phyloP scores from a whole-genome alignment of 1,139 yeast species.

The Geotrichum cucujoidarum region DNA sequence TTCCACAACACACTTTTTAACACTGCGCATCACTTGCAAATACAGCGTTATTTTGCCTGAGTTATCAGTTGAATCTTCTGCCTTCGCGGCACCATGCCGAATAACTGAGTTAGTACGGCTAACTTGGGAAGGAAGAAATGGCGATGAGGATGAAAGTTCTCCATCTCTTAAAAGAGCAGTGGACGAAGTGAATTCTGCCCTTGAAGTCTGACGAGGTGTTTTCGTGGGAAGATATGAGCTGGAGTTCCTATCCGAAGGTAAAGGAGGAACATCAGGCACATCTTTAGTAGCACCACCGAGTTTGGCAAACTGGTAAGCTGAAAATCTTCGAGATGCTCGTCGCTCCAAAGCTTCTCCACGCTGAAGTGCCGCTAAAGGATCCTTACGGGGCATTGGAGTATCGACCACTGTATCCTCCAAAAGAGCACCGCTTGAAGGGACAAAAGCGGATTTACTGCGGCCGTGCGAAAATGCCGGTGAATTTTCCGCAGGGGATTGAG shows the following conservation, averaged over 20 bases:
- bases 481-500: neutral
- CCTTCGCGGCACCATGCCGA: neutral
- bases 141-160: constrained; percentile 4
- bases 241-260: constrained; percentile 16
- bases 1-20: constrained; percentile 55
- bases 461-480: neutral
- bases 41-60: constrained; percentile 40
- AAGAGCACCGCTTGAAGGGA: neutral
- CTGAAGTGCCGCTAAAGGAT: constrained; percentile 72
- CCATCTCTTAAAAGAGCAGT: constrained; percentile 22
- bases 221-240: constrained; percentile 28
- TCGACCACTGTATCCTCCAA: neutral
- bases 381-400: constrained; percentile 27
- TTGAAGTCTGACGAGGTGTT: constrained; percentile 26
- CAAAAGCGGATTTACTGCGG: constrained; percentile 5
- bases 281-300: constrained; percentile 34
- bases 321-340: constrained; percentile 85
- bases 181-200: constrained; percentile 30
- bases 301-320: constrained; percentile 89
- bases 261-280: constrained; percentile 19
- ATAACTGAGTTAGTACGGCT: neutral
- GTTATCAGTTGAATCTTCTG: neutral
- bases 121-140: neutral
- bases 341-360: constrained; percentile 78
- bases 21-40: constrained; percentile 52